Evolutionary conservation across 2,329 filamentous ascomycete species (phyloP).

Genomic region (Trichoderma aggressivum): DNA sequence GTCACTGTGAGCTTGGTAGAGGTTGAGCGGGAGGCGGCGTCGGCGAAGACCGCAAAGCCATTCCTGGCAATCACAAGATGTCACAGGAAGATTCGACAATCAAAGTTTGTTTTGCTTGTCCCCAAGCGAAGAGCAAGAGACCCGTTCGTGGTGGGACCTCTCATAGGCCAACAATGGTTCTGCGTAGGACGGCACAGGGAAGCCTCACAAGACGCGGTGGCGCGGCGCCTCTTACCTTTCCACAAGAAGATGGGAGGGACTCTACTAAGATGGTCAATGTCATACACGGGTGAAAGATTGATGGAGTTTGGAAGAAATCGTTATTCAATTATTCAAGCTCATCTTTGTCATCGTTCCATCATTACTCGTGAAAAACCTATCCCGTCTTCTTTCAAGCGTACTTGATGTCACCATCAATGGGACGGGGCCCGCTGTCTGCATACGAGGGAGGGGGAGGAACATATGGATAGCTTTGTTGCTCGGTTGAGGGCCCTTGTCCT

Average conservation of each 20-base stretch:
- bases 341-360: not conserved
- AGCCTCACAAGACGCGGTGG: not conserved
- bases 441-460: slow-evolving; percentile 1
- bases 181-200: not conserved
- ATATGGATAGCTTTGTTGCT: not conserved
- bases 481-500: not conserved
- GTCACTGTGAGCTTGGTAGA: not conserved
- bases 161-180: not conserved
- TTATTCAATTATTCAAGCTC: not conserved
- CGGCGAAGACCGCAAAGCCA: not conserved
- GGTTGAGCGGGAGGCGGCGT: not conserved
- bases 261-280: not conserved
- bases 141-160: not conserved
- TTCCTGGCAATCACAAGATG: not conserved
- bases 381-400: slow-evolving; percentile 9
- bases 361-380: not conserved
- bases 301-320: not conserved
- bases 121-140: too few relatives aligned
- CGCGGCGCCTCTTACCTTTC: not conserved
- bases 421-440: slow-evolving; percentile 3
- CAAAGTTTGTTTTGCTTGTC: not conserved
- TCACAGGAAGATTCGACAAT: not conserved
- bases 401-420: slow-evolving; percentile 18
- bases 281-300: not conserved
- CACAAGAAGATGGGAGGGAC: not conserved